Conservation (phyloP, 805 yeast genomes). For the Sugiyamaella floridensis region DNA sequence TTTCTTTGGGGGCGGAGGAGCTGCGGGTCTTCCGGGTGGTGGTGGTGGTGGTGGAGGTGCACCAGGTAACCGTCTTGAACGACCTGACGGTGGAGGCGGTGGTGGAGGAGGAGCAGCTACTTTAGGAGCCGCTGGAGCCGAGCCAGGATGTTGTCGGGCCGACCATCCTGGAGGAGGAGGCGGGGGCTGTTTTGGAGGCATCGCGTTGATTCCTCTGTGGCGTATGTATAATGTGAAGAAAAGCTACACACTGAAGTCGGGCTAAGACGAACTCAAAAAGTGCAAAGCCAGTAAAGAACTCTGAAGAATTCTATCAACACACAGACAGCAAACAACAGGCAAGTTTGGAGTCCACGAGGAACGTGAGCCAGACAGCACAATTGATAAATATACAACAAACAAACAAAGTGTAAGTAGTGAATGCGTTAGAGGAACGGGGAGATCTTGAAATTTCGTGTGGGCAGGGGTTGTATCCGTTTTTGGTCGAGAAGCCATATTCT, state of each 20-base stretch:
- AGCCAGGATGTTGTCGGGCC: conserved; percentile 11
- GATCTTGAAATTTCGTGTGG: background rate
- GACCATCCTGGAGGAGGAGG: conserved; percentile 31
- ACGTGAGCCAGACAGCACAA: background rate
- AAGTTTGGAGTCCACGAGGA: background rate
- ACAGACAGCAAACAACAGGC: too few relatives aligned
- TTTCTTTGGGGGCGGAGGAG: conserved; percentile 12
- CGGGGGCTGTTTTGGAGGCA: conserved; percentile 13
- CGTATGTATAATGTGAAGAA: background rate
- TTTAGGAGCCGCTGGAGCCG: conserved; percentile 3
- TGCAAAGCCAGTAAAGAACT: too few relatives aligned
- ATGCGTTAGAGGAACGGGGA: background rate
- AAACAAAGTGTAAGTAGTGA: background rate
- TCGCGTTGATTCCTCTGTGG: background rate
- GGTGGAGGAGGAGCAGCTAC: conserved; percentile 28
- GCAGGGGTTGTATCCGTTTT: background rate
- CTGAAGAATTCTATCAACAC: too few relatives aligned
- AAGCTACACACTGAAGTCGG: too few relatives aligned
- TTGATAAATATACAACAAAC: background rate
- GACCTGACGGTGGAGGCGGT: conserved; percentile 24
- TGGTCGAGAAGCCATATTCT: background rate
- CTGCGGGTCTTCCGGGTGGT: conserved; percentile 10
- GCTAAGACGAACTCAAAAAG: too few relatives aligned
- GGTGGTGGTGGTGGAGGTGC: conserved; percentile 15
- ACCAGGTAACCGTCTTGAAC: background rate